A percentile compares a stretch with the other conserved stretches of the same genome.
These are phyloP conservation scores for Mediolabrus comicus DNA, from an alignment of 108 stramenopile genomes.

Conservation along the genomic window DNA sequence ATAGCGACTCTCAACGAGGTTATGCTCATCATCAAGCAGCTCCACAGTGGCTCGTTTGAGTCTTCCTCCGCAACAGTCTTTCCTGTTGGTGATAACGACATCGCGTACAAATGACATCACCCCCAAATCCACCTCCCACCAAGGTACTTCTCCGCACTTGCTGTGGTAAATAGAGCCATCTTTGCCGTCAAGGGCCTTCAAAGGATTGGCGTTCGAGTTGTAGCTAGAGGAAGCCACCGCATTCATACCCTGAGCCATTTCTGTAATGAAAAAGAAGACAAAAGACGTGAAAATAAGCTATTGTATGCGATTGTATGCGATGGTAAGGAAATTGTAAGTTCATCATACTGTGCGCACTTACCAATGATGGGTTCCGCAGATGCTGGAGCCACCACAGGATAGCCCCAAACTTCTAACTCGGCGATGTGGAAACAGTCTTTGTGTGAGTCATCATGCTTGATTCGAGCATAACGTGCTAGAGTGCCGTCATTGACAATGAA, in stretches of 20 bases:
- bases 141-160: neutral
- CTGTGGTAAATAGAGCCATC: neutral
- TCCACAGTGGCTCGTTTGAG: neutral
- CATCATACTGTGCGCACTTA: neutral
- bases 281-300: neutral
- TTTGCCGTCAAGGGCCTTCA: neutral
- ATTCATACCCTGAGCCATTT: neutral
- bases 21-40: neutral
- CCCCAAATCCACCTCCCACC: neutral
- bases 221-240: neutral
- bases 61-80: slow-evolving; percentile 6
- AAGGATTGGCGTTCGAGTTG: neutral
- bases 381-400: neutral
- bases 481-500: slow-evolving; percentile 3
- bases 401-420: slow-evolving; percentile 6
- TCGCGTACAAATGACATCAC: slow-evolving; percentile 7
- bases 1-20: neutral
- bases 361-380: slow-evolving; percentile 3
- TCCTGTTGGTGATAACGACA: neutral
- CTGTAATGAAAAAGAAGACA: neutral
- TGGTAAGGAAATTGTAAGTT: neutral
- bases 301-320: neutral
- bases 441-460: slow-evolving; percentile 1
- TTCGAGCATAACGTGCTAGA: slow-evolving; percentile 1
- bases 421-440: slow-evolving; percentile 6